Evolutionary conservation across 73 alveolate species (phyloP).

Genomic region (Symbiodinium pilosum): DNA sequence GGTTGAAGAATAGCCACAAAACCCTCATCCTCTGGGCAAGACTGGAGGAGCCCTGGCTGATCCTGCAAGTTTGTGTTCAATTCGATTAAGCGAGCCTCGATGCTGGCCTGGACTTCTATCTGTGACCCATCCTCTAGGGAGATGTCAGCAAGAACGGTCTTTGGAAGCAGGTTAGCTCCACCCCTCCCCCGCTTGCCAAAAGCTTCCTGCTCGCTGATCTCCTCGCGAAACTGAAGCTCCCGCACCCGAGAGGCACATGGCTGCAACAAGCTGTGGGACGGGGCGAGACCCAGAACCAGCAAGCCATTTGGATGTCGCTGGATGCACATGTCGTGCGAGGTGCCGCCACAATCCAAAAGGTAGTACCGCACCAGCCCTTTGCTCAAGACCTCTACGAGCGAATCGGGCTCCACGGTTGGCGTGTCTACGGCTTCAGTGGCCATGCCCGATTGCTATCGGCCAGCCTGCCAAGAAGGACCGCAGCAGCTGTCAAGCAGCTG

Average conservation of each 20-base stretch:
- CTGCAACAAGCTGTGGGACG: not conserved
- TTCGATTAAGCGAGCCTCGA: not conserved
- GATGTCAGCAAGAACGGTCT: not conserved
- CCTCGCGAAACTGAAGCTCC: not conserved
- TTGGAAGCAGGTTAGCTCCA: not conserved
- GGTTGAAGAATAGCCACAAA: not conserved
- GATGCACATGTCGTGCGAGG: not conserved
- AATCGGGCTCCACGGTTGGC: not conserved
- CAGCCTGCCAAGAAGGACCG: too few species aligned
- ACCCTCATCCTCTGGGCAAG: conserved; percentile 3
- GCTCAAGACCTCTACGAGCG: not conserved
- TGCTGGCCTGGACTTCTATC: not conserved
- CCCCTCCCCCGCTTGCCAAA: not conserved
- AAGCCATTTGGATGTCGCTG: not conserved
- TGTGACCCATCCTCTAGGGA: not conserved
- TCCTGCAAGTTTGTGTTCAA: not conserved
- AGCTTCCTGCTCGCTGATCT: not conserved
- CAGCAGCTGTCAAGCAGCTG: too few species aligned
- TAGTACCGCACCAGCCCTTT: conserved; percentile 7
- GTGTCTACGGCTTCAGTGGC: not conserved
- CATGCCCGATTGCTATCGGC: too few species aligned
- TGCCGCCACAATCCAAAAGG: not conserved
- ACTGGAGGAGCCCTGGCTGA: not conserved
- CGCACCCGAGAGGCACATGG: not conserved
- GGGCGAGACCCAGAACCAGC: not conserved